Evolutionary conservation across 169 alveolate genomes (phyloP).

Genomic region (Prorocentrum cordatum): DNA sequence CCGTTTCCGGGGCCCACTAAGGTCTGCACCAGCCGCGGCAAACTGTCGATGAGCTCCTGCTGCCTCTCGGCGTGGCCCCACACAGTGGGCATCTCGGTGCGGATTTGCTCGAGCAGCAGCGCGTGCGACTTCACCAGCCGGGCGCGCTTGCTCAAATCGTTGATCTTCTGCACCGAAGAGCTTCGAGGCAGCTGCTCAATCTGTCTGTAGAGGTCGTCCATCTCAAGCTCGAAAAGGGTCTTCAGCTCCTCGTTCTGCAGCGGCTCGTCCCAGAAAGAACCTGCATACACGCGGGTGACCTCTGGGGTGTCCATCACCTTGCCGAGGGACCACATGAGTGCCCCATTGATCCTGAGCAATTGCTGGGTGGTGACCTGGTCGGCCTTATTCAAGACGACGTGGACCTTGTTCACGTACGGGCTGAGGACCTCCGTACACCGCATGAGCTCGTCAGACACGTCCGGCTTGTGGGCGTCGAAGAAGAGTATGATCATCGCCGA

Average conservation of each 20-base stretch:
- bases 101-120: constrained; percentile 17
- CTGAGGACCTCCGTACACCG: constrained; percentile 73
- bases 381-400: constrained; percentile 74
- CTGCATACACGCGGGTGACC: constrained; percentile 78
- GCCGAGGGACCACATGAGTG: constrained; percentile 78
- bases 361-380: constrained; percentile 75
- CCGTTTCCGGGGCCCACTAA: not conserved
- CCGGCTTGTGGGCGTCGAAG: constrained; percentile 81
- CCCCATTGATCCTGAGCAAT: constrained; percentile 81
- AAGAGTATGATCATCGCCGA: constrained; percentile 75
- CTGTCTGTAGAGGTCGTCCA: constrained; percentile 75
- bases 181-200: constrained; percentile 76
- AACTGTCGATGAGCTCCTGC: not conserved
- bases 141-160: constrained; percentile 78
- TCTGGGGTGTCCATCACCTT: constrained; percentile 75
- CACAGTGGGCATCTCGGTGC: not conserved
- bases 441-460: constrained; percentile 78
- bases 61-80: not conserved
- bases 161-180: constrained; percentile 72
- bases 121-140: constrained; percentile 73
- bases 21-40: constrained; percentile 11
- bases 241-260: constrained; percentile 75
- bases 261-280: constrained; percentile 78
- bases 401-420: constrained; percentile 75
- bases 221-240: constrained; percentile 78